Evolutionary conservation across 768 basidiomycete genomes (phyloP).

Genomic region (Daedalea quercina): DNA sequence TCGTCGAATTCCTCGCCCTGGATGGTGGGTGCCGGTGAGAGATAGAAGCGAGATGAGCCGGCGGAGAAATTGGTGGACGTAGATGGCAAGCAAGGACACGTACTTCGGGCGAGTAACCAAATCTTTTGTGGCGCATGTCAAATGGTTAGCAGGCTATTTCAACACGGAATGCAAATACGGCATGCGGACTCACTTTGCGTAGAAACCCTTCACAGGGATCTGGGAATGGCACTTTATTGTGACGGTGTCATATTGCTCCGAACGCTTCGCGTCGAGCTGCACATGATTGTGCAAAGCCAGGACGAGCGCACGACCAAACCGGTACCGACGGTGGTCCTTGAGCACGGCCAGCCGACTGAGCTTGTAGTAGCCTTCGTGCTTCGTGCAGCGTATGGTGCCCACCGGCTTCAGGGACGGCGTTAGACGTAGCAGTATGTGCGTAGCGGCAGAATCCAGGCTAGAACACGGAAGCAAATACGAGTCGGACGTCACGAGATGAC

Average conservation of each 20-base stretch:
- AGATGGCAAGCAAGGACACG: conserved; percentile 16
- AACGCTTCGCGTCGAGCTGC: conserved; percentile 32
- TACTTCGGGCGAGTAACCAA: conserved; percentile 65
- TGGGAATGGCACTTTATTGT: conserved; percentile 65
- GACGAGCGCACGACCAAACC: conserved; percentile 65
- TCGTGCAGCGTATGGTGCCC: conserved; percentile 59
- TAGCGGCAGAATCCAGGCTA: conserved; percentile 57
- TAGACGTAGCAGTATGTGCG: conserved; percentile 69
- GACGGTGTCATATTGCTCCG: conserved; percentile 20
- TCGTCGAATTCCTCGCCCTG: conserved; percentile 74
- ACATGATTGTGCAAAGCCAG: conserved; percentile 55
- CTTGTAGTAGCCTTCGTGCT: conserved; percentile 51
- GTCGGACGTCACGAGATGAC: conserved; percentile 10
- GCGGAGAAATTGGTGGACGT: not conserved
- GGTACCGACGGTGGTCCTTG: conserved; percentile 53
- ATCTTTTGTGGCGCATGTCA: conserved; percentile 33
- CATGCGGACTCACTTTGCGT: conserved; percentile 53
- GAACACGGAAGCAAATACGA: conserved; percentile 6
- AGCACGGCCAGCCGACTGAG: conserved; percentile 67
- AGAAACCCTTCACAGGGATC: conserved; percentile 64
- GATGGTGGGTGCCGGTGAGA: not conserved
- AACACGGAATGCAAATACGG: not conserved
- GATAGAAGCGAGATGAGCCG: not conserved
- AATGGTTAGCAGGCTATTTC: not conserved
- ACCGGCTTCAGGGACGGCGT: conserved; percentile 52